Percentiles rank a stretch among this genome's conserved stretches.
phyloP scores from a whole-genome alignment of 306 rosid species.

The Citrullus amarus region DNA sequence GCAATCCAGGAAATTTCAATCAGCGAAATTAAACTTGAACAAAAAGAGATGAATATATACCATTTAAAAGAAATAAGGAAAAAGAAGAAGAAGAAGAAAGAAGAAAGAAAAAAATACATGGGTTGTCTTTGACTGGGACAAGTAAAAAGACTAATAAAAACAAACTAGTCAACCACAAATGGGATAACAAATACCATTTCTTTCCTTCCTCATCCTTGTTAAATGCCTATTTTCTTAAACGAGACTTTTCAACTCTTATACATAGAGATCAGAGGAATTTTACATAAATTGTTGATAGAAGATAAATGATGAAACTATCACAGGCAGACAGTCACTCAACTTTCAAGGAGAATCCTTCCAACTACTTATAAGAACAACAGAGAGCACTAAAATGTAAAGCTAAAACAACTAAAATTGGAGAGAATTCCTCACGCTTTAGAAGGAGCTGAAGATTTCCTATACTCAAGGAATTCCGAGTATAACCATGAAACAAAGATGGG shows the following conservation, averaged over 20 bases:
- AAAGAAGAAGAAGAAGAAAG: neutral
- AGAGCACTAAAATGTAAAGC: neutral
- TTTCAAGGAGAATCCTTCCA: neutral
- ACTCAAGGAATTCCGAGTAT: slow-evolving; percentile 83
- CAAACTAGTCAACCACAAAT: neutral
- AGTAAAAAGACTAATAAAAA: neutral
- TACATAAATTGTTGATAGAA: neutral
- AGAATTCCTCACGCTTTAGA: slow-evolving; percentile 61
- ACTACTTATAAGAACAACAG: neutral
- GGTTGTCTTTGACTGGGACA: neutral
- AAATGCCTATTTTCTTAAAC: neutral
- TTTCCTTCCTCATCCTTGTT: neutral
- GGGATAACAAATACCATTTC: neutral
- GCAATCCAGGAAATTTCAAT: slow-evolving; percentile 21
- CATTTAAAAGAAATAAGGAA: neutral
- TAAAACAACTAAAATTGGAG: neutral
- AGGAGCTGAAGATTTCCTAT: slow-evolving; percentile 49
- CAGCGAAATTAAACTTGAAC: neutral
- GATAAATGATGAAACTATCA: neutral
- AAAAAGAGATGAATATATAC: neutral
- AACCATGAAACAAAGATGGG: slow-evolving; percentile 83
- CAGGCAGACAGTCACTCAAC: neutral
- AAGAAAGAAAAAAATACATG: neutral
- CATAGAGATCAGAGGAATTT: neutral
- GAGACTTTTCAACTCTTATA: neutral